phyloP scores from a whole-genome alignment of 2,329 filamentous ascomycete genomes.

The Leptoxyphium fumago region DNA sequence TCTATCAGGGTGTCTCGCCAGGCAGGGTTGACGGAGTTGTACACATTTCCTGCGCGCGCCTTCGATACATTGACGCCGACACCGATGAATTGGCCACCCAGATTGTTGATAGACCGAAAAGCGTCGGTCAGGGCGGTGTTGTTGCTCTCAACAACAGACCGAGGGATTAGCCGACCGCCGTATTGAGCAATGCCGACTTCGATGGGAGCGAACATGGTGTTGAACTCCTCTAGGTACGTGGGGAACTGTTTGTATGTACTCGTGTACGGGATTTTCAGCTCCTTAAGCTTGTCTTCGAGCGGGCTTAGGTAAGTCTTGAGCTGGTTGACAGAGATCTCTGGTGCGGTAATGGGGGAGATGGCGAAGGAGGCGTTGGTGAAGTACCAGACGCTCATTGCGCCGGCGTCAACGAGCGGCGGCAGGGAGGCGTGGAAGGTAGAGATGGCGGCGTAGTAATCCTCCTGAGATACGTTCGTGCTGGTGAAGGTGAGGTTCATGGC shows the following conservation, averaged over 20 bases:
- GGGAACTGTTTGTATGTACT: constrained; percentile 16
- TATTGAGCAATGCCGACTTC: constrained; percentile 17
- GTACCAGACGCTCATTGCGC: constrained; percentile 35
- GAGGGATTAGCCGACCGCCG: constrained; percentile 21
- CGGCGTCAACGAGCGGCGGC: constrained; percentile 35
- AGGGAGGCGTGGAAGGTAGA: constrained; percentile 32
- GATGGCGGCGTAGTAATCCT: constrained; percentile 37
- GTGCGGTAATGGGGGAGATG: constrained; percentile 34
- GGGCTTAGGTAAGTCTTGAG: constrained; percentile 33
- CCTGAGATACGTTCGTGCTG: constrained; percentile 9
- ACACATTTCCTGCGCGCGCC: constrained; percentile 18
- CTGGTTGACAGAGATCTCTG: constrained; percentile 29
- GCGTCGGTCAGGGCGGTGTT: constrained; percentile 18
- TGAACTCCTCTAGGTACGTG: constrained; percentile 20
- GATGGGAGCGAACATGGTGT: constrained; percentile 18
- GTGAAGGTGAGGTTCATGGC: constrained; percentile 33
- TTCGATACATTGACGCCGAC: constrained; percentile 25
- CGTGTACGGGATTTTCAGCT: constrained; percentile 21
- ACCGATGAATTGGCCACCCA: constrained; percentile 23
- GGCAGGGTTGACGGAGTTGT: constrained; percentile 27
- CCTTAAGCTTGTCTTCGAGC: constrained; percentile 27
- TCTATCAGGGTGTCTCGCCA: constrained; percentile 24
- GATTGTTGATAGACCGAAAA: constrained; percentile 21
- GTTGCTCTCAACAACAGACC: constrained; percentile 19
- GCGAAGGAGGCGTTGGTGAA: constrained; percentile 36